These are phyloP conservation scores for Parachaetomium inaequale DNA, from an alignment of 495 filamentous ascomycete genomes.

Conservation along the genomic window DNA sequence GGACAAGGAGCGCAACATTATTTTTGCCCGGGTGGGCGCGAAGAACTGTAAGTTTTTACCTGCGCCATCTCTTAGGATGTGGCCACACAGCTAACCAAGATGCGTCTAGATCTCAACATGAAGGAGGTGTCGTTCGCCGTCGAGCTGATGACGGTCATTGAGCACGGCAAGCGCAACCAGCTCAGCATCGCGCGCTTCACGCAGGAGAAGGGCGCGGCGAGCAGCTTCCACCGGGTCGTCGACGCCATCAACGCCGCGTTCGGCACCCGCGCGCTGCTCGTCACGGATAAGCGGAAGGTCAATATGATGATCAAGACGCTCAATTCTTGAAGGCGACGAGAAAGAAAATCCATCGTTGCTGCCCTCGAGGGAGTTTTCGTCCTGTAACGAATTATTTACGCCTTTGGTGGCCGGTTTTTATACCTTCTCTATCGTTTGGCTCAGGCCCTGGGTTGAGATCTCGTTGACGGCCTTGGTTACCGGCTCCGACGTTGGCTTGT, in stretches of 20 bases:
- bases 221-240: slow-evolving; percentile 78
- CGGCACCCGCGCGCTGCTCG: slow-evolving; percentile 55
- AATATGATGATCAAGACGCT: slow-evolving; percentile 66
- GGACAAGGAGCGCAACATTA: slow-evolving; percentile 66
- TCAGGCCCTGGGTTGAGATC: not conserved
- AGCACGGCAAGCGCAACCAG: slow-evolving; percentile 64
- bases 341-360: not conserved
- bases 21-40: slow-evolving; percentile 70
- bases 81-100: slow-evolving; percentile 3
- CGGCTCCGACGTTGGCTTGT: not conserved
- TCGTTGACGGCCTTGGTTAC: slow-evolving; percentile 4
- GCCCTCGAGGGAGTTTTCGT: not conserved
- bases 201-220: slow-evolving; percentile 82
- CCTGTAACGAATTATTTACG: not conserved
- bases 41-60: slow-evolving; percentile 69
- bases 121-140: slow-evolving; percentile 75
- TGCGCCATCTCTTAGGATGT: slow-evolving; percentile 4
- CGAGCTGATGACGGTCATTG: slow-evolving; percentile 80
- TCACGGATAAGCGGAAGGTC: slow-evolving; percentile 63
- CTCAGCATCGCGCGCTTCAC: slow-evolving; percentile 79
- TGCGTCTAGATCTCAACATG: slow-evolving; percentile 60
- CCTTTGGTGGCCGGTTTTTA: not conserved
- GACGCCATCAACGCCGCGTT: slow-evolving; percentile 64
- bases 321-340: slow-evolving; percentile 31
- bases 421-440: not conserved